Conservation (phyloP, 805 yeast genomes). For the Metschnikowia borealis region DNA sequence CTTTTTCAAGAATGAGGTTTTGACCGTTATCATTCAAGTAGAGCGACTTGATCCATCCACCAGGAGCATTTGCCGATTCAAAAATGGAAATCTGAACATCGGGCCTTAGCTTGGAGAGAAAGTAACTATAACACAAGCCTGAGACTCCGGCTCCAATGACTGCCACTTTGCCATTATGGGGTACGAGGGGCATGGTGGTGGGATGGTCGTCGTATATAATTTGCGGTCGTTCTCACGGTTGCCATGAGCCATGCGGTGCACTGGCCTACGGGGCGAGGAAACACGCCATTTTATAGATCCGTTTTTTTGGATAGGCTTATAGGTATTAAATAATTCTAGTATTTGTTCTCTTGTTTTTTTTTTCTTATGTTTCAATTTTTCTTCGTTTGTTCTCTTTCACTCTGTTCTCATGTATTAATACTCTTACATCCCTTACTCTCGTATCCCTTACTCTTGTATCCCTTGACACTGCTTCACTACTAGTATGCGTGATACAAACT, state of each 20-base stretch:
- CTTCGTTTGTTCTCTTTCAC: not conserved
- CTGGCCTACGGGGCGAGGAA: not conserved
- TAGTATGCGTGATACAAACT: conserved; percentile 24
- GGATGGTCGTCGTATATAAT: not conserved
- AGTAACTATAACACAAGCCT: conserved; percentile 72
- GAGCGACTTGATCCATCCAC: conserved; percentile 76
- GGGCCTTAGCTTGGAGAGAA: conserved; percentile 68
- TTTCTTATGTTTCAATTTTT: too few relatives aligned
- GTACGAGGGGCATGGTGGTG: conserved; percentile 19
- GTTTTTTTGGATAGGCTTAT: not conserved
- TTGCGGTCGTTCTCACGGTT: not conserved
- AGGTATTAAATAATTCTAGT: not conserved
- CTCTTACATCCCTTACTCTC: not conserved
- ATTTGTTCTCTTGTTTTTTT: not conserved
- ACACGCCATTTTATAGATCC: not conserved
- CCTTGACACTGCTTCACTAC: not conserved
- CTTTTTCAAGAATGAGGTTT: conserved; percentile 60
- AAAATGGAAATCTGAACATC: conserved; percentile 62
- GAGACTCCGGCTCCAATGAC: conserved; percentile 88
- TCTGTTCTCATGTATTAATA: too few relatives aligned
- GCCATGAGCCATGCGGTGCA: not conserved
- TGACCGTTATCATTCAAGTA: conserved; percentile 23
- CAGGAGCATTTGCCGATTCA: conserved; percentile 54
- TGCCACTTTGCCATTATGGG: conserved; percentile 47
- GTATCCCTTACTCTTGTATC: not conserved